A percentile compares a stretch with the other conserved stretches of the same genome.
Conservation (phyloP, 768 basidiomycete species). For the Cubamyces lactineus region DNA sequence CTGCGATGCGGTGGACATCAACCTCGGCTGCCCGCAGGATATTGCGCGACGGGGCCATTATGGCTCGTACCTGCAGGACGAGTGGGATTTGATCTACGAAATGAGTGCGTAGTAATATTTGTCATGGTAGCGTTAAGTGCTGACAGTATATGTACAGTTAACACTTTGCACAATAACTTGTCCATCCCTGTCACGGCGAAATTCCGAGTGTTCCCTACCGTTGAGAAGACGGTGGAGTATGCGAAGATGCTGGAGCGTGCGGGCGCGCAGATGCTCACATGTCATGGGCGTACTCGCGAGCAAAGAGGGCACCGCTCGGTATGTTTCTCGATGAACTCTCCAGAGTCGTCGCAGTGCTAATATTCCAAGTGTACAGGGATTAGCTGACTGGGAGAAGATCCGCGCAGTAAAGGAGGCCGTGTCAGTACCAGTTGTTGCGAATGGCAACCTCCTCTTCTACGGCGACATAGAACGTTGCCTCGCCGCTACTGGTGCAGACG, state of each 20-base stretch:
- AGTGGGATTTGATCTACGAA: constrained; percentile 86
- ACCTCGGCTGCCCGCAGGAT: constrained; percentile 93
- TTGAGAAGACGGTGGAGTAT: constrained; percentile 90
- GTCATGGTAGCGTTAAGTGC: not conserved
- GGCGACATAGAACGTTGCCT: constrained; percentile 84
- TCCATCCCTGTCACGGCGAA: constrained; percentile 95
- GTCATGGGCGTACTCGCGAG: constrained; percentile 90
- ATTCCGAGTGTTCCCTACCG: constrained; percentile 85
- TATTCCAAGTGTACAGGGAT: constrained; percentile 50
- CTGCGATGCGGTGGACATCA: constrained; percentile 95
- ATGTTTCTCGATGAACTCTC: constrained; percentile 24
- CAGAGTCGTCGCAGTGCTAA: not conserved
- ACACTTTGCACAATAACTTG: constrained; percentile 81
- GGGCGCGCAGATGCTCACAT: constrained; percentile 93
- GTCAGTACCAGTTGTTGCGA: constrained; percentile 92
- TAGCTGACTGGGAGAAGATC: constrained; percentile 91
- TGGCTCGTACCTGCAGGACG: constrained; percentile 91
- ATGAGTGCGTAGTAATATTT: constrained; percentile 56
- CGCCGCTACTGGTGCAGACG: constrained; percentile 84
- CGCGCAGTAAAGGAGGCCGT: constrained; percentile 89
- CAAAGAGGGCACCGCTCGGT: constrained; percentile 87
- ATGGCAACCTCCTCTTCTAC: constrained; percentile 91
- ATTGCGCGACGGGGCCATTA: constrained; percentile 89
- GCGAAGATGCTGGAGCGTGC: constrained; percentile 95
- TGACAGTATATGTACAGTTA: constrained; percentile 54